Evolutionary conservation across 192 early-diverging fungal species (phyloP).

Genomic region (Coemansia brasiliensis): DNA sequence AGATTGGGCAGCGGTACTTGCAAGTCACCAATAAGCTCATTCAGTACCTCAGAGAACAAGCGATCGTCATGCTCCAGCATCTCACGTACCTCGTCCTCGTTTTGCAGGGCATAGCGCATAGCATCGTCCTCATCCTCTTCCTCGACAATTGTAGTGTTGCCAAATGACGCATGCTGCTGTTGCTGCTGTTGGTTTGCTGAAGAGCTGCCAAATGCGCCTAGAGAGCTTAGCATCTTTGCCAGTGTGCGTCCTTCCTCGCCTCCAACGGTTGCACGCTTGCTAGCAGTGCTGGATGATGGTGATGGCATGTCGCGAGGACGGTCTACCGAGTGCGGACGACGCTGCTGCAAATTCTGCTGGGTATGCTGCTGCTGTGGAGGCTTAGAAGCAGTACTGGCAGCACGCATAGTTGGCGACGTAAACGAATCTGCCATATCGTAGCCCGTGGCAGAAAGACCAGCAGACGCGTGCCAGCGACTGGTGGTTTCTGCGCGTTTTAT

Average conservation of each 20-base stretch:
- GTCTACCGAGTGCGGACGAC: constrained; percentile 37
- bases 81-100: constrained; percentile 47
- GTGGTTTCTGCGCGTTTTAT: constrained; percentile 23
- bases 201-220: constrained; percentile 26
- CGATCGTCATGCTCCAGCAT: constrained; percentile 63
- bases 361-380: constrained; percentile 5
- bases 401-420: constrained; percentile 3
- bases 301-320: constrained; percentile 8
- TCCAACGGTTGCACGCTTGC: constrained; percentile 41
- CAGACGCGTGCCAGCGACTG: constrained; percentile 43
- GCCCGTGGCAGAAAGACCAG: constrained; percentile 34
- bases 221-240: constrained; percentile 47
- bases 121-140: constrained; percentile 17
- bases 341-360: constrained; percentile 19
- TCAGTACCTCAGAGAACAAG: constrained; percentile 80
- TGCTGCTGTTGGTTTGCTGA: not conserved
- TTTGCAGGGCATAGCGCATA: constrained; percentile 15
- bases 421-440: constrained; percentile 39
- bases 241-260: constrained; percentile 40
- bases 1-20: constrained; percentile 86
- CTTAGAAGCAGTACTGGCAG: not conserved
- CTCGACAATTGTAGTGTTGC: constrained; percentile 12
- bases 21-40: constrained; percentile 84
- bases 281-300: not conserved
- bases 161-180: not conserved